These are phyloP conservation scores for Hypoxylon subgilvum DNA, from an alignment of 495 filamentous ascomycete genomes.

Conservation along the genomic window DNA sequence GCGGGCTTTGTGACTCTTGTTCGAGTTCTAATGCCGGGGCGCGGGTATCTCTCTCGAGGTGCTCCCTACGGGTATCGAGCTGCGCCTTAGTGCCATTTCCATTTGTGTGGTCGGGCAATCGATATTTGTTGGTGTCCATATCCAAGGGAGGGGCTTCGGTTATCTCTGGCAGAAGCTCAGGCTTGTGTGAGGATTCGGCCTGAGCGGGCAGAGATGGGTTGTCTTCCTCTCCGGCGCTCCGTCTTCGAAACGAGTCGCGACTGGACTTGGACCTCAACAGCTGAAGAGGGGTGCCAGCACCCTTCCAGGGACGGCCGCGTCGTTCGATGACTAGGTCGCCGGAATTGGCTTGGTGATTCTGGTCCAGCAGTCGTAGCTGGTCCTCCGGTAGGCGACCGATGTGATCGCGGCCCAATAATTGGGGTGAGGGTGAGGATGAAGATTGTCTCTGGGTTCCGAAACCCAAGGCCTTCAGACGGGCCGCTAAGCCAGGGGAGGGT, in stretches of 20 bases:
- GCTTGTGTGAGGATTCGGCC: conserved; percentile 37
- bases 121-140: conserved; percentile 70
- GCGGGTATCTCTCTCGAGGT: conserved; percentile 53
- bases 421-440: conserved; percentile 45
- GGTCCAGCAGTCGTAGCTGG: conserved; percentile 71
- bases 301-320: conserved; percentile 70
- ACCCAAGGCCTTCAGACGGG: conserved; percentile 75
- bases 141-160: conserved; percentile 48
- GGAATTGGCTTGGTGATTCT: conserved; percentile 63
- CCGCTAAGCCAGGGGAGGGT: conserved; percentile 75
- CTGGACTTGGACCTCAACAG: conserved; percentile 43
- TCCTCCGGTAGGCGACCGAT: conserved; percentile 78
- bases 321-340: conserved; percentile 59
- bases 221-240: conserved; percentile 29
- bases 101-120: conserved; percentile 65
- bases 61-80: conserved; percentile 56
- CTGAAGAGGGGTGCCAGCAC: conserved; percentile 51
- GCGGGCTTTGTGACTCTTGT: conserved; percentile 45
- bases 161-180: conserved; percentile 54
- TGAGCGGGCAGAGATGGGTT: conserved; percentile 23
- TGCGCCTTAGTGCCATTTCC: conserved; percentile 66
- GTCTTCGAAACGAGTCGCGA: conserved; percentile 40
- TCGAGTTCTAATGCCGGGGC: conserved; percentile 45
- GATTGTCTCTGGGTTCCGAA: conserved; percentile 57
- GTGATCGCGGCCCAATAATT: conserved; percentile 48